A percentile compares a stretch with the other conserved stretches of the same genome.
Evolutionary conservation across 108 stramenopile genomes (phyloP).

Genomic region (Skeletonema grethae): DNA sequence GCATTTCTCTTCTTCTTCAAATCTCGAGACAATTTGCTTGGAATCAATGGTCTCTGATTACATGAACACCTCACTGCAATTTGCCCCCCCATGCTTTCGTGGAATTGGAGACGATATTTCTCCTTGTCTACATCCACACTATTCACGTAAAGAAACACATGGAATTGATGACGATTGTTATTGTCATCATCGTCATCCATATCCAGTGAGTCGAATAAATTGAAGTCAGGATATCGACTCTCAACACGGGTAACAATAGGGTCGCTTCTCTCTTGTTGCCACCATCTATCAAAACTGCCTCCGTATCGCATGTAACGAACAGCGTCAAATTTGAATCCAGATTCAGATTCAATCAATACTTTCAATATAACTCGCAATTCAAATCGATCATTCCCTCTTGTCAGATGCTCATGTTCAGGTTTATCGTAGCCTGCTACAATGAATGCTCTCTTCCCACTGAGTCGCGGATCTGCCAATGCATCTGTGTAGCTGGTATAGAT

Average conservation of each 20-base stretch:
- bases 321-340: neutral
- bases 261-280: neutral
- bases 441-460: neutral
- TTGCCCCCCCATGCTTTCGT: constrained; percentile 2
- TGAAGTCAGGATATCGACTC: neutral
- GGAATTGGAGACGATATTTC: neutral
- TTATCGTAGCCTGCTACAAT: neutral
- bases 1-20: neutral
- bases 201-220: neutral
- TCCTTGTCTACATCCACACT: neutral
- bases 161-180: neutral
- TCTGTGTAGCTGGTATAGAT: too few relatives aligned
- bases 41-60: neutral
- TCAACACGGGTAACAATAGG: neutral
- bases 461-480: neutral
- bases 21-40: neutral
- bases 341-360: neutral
- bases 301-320: neutral
- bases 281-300: neutral
- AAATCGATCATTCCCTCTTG: neutral
- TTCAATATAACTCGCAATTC: constrained; percentile 8
- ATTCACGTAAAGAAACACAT: neutral
- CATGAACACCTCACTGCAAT: neutral
- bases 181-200: neutral
- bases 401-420: neutral